Base-by-base conservation (phyloP, 2,329 filamentous ascomycete species). In the Lachnum nothofagi region DNA sequence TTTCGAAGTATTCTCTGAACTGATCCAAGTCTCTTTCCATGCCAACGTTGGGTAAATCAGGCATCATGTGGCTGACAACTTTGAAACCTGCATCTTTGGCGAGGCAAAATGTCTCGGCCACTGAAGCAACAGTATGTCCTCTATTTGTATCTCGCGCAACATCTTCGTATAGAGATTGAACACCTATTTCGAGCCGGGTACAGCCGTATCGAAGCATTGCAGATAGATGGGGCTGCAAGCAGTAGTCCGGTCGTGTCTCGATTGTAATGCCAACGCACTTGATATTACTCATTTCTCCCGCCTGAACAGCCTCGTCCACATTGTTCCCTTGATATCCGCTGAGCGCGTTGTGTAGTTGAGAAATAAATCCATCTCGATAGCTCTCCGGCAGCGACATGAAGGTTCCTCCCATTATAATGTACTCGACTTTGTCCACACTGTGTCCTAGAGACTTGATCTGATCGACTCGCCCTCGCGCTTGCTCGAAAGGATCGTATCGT, bases 1-100 rank as follows among this genome's bases (percentile, higher is more conserved):
- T 97, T 65, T 95, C 90, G 62, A 98, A 98, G 68, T 98, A 98
- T 66, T 98, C 94, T 56, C 88, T 80, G 69, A 98, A 98, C 61
- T 98, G 93, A 64, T 95, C 91, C 37, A 98, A 76, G 65, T 98
- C 93, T 61, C 93, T 85, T 70, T 98, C 94, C 87, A 97, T 95
- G 48, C 93, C 93, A 2, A 98, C 93, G 62, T 98, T 98, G 3
- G 93, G 93, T 41, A 98, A 72, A 66, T 98, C 93, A 1, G 93
- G 93, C 93, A 98, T 98, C 93, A 98, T 98, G 71, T 98, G 93
- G 58, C 88, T 95, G 54, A 98, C 93, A 1, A 98, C 93, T 69
- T 98, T 98, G 78, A 95, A 98, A 1, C 93, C 93, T 5, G 94
- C 90, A 67, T 98, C 94, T 70, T 98, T 98, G 55, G 93, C 83